These are phyloP conservation scores for Synchytrium microbalum DNA, from an alignment of 371 early-diverging fungal species.

Conservation along the genomic window DNA sequence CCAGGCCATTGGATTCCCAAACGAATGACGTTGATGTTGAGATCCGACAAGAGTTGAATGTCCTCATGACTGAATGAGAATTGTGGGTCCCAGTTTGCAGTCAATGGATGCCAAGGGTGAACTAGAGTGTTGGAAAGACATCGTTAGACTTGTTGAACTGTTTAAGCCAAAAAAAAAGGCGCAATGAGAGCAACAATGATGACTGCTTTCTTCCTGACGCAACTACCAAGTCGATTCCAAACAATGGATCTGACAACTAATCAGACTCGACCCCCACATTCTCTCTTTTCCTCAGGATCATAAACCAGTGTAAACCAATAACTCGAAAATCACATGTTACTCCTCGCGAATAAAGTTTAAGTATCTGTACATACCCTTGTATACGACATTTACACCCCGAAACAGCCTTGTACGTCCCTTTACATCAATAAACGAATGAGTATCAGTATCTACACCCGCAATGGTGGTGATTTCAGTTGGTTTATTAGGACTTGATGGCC, in stretches of 20 bases:
- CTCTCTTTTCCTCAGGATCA: too few relatives aligned
- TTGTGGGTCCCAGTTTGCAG: background rate
- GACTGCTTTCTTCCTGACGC: too few relatives aligned
- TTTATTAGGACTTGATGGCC: background rate
- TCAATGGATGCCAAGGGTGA: background rate
- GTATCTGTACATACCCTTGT: constrained; percentile 10
- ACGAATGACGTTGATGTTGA: constrained; percentile 43
- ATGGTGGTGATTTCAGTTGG: background rate
- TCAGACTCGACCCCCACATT: too few relatives aligned
- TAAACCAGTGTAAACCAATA: too few relatives aligned
- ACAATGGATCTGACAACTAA: too few relatives aligned
- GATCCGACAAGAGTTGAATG: constrained; percentile 32
- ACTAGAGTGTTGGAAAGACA: background rate
- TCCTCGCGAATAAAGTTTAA: too few relatives aligned
- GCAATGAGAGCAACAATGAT: too few relatives aligned
- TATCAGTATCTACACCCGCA: background rate
- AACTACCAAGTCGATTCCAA: too few relatives aligned
- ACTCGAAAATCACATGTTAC: too few relatives aligned
- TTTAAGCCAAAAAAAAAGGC: too few relatives aligned
- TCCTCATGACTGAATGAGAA: constrained; percentile 43
- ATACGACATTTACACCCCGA: constrained; percentile 26
- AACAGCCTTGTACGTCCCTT: constrained; percentile 16
- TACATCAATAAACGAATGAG: background rate
- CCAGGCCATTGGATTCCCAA: constrained; percentile 51
- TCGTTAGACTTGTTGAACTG: too few relatives aligned